Evolutionary conservation across 345 rosid species (phyloP), one percentile per base, ranked within the genome.

Genomic region (Raphanus sativus): DNA sequence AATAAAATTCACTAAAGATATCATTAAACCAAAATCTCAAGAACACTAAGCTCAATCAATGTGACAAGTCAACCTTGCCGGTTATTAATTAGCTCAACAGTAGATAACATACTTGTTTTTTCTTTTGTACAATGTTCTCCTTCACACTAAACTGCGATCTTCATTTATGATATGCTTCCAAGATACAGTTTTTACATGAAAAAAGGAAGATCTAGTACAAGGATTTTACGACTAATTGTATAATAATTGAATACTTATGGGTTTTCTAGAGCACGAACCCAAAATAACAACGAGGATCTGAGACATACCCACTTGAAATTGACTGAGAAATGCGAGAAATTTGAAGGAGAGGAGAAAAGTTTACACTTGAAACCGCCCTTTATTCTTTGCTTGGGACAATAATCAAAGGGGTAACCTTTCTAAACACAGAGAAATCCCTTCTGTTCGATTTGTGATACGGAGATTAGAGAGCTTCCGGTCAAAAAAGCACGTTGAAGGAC

Each of bases 301-400:
- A 62, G 70, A 73, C 82, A 62, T 73, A 79, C 82, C 77, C 66
- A 52, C 3, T 67, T 62, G 70, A 61, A 73, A 52, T 79, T 9
- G 21, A 50, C 21, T 21, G 21, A 21, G 21, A 21, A 21, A 21
- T 0, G 21, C 21, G 21, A 21, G 21, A 21, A 21, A 21, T 21
- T 21, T 21, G 21, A 21, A 21, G 21, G 21, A 21, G 21, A 21
- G 21, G 21, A 21, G 21, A 0, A 21, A 21, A 21, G 21, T 21
- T 21, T 21, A 21, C 21, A 21, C 0, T 21, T 21, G n/a, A 21
- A 21, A 21, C 21, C 21, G 21, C 21, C 21, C 21, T 21, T 21
- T 21, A 21, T 21, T 21, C 21, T 21, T 21, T 21, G 21, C 21
- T 21, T 21, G 21, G 21, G 21, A 21, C 21, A 21, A 21, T 21